phyloP scores from a whole-genome alignment of 768 basidiomycete species.

The Steccherinum ochraceum region DNA sequence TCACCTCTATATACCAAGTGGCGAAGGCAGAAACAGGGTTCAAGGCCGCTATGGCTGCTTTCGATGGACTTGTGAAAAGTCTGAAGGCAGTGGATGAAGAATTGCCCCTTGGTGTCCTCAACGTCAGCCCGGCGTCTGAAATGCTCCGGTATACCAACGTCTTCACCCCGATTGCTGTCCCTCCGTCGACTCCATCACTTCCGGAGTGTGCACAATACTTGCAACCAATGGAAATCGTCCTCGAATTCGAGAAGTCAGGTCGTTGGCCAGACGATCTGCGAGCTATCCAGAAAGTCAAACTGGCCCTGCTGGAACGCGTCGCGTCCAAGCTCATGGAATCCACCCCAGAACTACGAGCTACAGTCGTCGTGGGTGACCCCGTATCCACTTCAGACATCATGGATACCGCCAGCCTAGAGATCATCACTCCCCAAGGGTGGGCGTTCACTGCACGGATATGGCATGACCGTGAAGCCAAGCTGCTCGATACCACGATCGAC shows the following conservation, averaged over 20 bases:
- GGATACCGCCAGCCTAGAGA: constrained; percentile 69
- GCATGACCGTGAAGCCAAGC: constrained; percentile 77
- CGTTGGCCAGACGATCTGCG: constrained; percentile 93
- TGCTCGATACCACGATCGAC: constrained; percentile 65
- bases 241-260: constrained; percentile 90
- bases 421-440: constrained; percentile 79
- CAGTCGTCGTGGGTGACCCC: constrained; percentile 52
- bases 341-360: constrained; percentile 44
- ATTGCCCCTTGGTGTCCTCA: constrained; percentile 73
- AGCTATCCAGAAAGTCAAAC: constrained; percentile 90
- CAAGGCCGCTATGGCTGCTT: constrained; percentile 71
- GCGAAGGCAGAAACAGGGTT: constrained; percentile 45
- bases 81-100: constrained; percentile 69
- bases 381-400: constrained; percentile 44
- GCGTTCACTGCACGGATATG: constrained; percentile 80
- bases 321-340: constrained; percentile 56
- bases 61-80: constrained; percentile 67
- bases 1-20: constrained; percentile 35
- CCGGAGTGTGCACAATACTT: constrained; percentile 59
- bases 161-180: constrained; percentile 74
- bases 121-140: constrained; percentile 68
- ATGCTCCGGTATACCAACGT: constrained; percentile 77
- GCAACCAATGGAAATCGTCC: constrained; percentile 62
- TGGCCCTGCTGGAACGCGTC: constrained; percentile 84
- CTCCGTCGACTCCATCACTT: constrained; percentile 42